Evolutionary conservation across 2,329 filamentous ascomycete genomes (phyloP).

Genomic region (Rutstroemia sp.): DNA sequence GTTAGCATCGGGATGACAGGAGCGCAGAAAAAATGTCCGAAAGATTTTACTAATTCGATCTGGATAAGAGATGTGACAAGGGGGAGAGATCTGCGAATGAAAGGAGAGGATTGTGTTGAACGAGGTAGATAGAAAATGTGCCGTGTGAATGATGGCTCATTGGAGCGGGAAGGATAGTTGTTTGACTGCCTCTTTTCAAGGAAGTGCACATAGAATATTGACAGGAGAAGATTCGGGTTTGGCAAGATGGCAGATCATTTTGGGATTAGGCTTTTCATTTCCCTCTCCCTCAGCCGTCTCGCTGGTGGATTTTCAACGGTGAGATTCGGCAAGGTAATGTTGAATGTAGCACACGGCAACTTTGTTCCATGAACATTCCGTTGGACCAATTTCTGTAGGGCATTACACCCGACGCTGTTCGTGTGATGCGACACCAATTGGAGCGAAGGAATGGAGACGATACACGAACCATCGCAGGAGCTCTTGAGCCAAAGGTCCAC

Average conservation of each 20-base stretch:
- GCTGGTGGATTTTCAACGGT: neutral
- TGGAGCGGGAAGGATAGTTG: neutral
- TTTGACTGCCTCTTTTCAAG: neutral
- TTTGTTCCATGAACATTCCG: constrained; percentile 8
- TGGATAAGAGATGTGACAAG: neutral
- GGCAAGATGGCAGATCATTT: neutral
- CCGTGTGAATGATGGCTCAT: neutral
- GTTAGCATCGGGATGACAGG: constrained; percentile 16
- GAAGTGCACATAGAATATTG: neutral
- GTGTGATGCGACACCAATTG: neutral
- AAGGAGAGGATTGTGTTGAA: neutral
- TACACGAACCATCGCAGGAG: constrained; percentile 6
- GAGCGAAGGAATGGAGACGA: neutral
- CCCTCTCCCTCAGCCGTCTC: neutral
- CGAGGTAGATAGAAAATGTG: constrained; percentile 6
- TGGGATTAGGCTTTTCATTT: neutral
- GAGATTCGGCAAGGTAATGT: neutral
- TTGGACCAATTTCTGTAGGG: constrained; percentile 8
- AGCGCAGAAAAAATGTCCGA: neutral
- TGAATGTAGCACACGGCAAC: constrained; percentile 5
- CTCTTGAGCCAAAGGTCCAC: neutral
- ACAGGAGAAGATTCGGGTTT: neutral
- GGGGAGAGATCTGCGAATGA: neutral
- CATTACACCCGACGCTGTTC: constrained; percentile 5
- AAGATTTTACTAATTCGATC: constrained; percentile 1